These are phyloP conservation scores for Paramecium primaurelia DNA, from an alignment of 73 alveolate species.

Conservation along the genomic window DNA sequence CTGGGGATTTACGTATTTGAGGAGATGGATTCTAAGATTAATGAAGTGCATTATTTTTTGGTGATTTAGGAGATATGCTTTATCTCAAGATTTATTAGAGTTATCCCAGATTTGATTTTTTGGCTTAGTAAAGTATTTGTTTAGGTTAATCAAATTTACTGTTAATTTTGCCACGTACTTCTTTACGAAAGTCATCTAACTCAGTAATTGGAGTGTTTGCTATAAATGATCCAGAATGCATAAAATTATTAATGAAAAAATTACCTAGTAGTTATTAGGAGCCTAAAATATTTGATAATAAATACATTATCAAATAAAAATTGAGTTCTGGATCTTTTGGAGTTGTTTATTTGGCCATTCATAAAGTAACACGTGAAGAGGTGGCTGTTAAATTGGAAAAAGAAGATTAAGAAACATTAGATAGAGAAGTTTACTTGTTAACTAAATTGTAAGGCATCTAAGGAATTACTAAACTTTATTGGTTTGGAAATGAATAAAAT, in stretches of 20 bases:
- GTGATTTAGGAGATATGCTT: neutral
- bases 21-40: neutral
- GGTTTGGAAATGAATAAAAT: slow-evolving; percentile 66
- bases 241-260: slow-evolving; percentile 18
- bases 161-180: neutral
- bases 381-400: slow-evolving; percentile 52
- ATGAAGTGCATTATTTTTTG: neutral
- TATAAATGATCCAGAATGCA: slow-evolving; percentile 20
- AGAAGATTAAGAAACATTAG: slow-evolving; percentile 18
- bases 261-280: slow-evolving; percentile 36
- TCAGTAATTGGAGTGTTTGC: neutral
- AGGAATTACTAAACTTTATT: slow-evolving; percentile 11
- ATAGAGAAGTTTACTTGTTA: neutral
- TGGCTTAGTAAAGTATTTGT: neutral
- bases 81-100: neutral
- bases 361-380: neutral
- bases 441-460: slow-evolving; percentile 11
- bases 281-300: slow-evolving; percentile 50
- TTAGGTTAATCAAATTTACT: neutral
- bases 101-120: neutral
- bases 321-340: slow-evolving; percentile 55
- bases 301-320: slow-evolving; percentile 62
- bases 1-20: neutral
- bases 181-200: neutral
- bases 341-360: neutral